Conservation (phyloP, 2,329 filamentous ascomycete genomes). For the Neofusicoccum ribis region DNA sequence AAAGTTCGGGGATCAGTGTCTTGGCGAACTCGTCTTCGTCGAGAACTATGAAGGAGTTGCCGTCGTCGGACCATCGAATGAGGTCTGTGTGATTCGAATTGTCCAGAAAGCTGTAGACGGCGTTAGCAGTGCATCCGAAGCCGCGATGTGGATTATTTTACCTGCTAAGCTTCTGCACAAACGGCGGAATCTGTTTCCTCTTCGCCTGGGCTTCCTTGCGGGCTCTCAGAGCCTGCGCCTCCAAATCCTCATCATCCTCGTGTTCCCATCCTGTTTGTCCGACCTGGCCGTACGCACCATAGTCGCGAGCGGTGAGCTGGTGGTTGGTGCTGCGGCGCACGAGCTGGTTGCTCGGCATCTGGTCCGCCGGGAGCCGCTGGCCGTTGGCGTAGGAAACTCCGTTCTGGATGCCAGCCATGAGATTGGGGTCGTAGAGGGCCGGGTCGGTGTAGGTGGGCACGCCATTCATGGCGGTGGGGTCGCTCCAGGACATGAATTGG, state of each 20-base stretch:
- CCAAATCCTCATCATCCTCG: constrained; percentile 75
- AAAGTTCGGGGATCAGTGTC: constrained; percentile 71
- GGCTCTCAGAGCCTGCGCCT: constrained; percentile 75
- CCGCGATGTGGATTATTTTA: constrained; percentile 46
- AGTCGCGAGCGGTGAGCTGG: constrained; percentile 42
- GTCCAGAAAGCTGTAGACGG: constrained; percentile 76
- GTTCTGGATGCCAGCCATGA: constrained; percentile 14
- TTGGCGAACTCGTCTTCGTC: constrained; percentile 89
- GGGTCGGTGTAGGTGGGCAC: constrained; percentile 38
- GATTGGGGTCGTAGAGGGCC: constrained; percentile 37
- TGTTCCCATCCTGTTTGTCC: constrained; percentile 59
- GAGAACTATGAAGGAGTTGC: constrained; percentile 92
- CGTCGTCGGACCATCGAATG: constrained; percentile 95
- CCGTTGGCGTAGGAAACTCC: constrained; percentile 26
- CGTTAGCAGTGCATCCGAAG: constrained; percentile 21
- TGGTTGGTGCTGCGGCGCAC: constrained; percentile 49
- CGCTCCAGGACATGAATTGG: constrained; percentile 38
- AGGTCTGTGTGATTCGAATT: constrained; percentile 89
- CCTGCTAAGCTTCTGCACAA: constrained; percentile 98
- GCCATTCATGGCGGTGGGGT: constrained; percentile 28
- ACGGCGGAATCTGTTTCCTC: constrained; percentile 93
- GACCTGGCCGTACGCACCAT: constrained; percentile 28
- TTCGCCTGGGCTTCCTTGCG: constrained; percentile 88
- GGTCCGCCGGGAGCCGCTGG: constrained; percentile 18
- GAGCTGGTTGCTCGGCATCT: constrained; percentile 42